These are phyloP conservation scores for Clathrus columnatus DNA, from an alignment of 768 basidiomycete genomes.

Conservation along the genomic window DNA sequence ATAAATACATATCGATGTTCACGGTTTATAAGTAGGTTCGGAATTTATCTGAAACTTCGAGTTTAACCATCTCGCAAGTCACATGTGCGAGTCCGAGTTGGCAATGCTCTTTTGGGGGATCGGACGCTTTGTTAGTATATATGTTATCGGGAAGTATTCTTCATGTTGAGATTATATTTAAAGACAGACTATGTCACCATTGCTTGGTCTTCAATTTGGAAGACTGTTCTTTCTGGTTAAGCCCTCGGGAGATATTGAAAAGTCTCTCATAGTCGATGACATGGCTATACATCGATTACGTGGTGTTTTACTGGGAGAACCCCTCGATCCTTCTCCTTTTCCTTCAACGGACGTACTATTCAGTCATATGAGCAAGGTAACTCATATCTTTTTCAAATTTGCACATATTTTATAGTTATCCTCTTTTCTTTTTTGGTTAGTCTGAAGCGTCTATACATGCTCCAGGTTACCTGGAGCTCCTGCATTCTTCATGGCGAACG, in stretches of 20 bases:
- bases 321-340: conserved; percentile 27
- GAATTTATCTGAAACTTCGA: conserved; percentile 35
- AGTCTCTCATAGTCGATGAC: conserved; percentile 20
- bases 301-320: conserved; percentile 39
- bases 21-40: conserved; percentile 39
- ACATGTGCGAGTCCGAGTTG: conserved; percentile 63
- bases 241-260: conserved; percentile 25
- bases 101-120: conserved; percentile 38
- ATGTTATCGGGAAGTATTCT: background rate
- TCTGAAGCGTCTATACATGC: background rate
- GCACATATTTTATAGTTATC: background rate
- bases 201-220: conserved; percentile 42
- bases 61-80: conserved; percentile 47
- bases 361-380: conserved; percentile 39
- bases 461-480: background rate
- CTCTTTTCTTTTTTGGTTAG: background rate
- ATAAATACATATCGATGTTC: background rate
- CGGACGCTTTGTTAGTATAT: conserved; percentile 36
- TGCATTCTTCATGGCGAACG: conserved; percentile 22
- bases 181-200: conserved; percentile 1
- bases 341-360: conserved; percentile 48
- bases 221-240: conserved; percentile 36
- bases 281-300: conserved; percentile 42
- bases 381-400: conserved; percentile 14
- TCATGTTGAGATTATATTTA: conserved; percentile 7